phyloP scores from a whole-genome alignment of 164 flowering plant genomes.

The Tetrastigma voinierianum region DNA sequence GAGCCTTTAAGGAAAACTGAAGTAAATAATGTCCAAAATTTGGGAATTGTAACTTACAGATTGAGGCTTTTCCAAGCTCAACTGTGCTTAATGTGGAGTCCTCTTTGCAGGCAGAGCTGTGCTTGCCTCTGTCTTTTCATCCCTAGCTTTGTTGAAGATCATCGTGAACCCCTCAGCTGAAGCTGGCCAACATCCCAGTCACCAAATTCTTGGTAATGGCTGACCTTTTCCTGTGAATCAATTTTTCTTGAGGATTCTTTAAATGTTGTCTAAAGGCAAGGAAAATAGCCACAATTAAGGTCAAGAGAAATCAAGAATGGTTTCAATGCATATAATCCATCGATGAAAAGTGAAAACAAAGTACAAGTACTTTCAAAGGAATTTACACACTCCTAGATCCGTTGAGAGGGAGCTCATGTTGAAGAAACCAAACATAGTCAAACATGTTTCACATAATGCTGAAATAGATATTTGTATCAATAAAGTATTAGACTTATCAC shows the following conservation, averaged over 20 bases:
- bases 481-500: no score
- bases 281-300: background rate
- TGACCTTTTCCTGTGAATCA: slow-evolving; percentile 26
- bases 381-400: no score
- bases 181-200: slow-evolving; percentile 50
- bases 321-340: background rate
- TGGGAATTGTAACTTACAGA: slow-evolving; percentile 25
- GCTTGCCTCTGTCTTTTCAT: slow-evolving; percentile 34
- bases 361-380: no score
- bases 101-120: slow-evolving; percentile 24
- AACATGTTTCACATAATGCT: no score
- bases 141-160: slow-evolving; percentile 45
- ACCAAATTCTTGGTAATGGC: slow-evolving; percentile 42
- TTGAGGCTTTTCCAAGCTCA: slow-evolving; percentile 34
- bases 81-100: slow-evolving; percentile 8
- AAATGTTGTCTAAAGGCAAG: background rate
- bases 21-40: no score
- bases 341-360: background rate
- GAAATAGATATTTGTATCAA: no score
- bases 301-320: background rate
- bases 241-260: background rate
- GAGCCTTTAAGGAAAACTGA: background rate
- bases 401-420: no score
- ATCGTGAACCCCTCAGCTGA: slow-evolving; percentile 44
- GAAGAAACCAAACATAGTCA: no score